Evolutionary conservation across 2,329 filamentous ascomycete genomes (phyloP).

Genomic region (Cladobotryum protrusum): DNA sequence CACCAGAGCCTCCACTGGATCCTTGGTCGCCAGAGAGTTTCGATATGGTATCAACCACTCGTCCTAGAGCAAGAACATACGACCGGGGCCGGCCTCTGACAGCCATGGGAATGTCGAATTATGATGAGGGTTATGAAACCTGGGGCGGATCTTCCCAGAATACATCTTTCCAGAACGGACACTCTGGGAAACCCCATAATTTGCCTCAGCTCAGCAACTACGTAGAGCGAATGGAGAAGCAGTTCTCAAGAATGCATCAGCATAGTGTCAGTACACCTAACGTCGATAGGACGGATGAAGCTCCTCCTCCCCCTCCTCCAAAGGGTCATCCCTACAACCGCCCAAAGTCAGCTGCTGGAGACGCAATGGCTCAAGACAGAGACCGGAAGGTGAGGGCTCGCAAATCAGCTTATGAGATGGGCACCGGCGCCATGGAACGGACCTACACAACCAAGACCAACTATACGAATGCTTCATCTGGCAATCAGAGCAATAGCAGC

Average conservation of each 20-base stretch:
- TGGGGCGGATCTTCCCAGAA: constrained; percentile 50
- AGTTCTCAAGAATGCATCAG: constrained; percentile 65
- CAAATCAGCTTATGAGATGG: constrained; percentile 75
- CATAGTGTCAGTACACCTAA: constrained; percentile 41
- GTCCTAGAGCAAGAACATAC: constrained; percentile 20
- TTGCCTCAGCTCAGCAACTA: constrained; percentile 76
- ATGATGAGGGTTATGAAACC: constrained; percentile 57
- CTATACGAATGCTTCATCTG: constrained; percentile 70
- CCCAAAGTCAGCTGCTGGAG: constrained; percentile 52
- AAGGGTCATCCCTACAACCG: constrained; percentile 47
- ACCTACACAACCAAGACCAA: constrained; percentile 87
- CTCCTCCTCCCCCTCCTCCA: constrained; percentile 60
- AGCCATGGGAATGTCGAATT: constrained; percentile 61
- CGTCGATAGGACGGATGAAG: constrained; percentile 40
- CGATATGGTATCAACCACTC: constrained; percentile 42
- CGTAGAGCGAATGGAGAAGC: constrained; percentile 84
- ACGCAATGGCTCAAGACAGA: constrained; percentile 30
- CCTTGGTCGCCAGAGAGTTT: constrained; percentile 93
- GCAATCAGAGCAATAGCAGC: constrained; percentile 65
- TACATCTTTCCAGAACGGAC: constrained; percentile 34
- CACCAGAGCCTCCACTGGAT: constrained; percentile 54
- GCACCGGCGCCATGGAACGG: constrained; percentile 61
- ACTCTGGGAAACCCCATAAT: constrained; percentile 43
- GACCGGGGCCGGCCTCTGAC: constrained; percentile 53
- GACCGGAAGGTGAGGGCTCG: constrained; percentile 52